These are phyloP conservation scores for Podila horticola DNA, from an alignment of 192 early-diverging fungal genomes.

Conservation along the genomic window DNA sequence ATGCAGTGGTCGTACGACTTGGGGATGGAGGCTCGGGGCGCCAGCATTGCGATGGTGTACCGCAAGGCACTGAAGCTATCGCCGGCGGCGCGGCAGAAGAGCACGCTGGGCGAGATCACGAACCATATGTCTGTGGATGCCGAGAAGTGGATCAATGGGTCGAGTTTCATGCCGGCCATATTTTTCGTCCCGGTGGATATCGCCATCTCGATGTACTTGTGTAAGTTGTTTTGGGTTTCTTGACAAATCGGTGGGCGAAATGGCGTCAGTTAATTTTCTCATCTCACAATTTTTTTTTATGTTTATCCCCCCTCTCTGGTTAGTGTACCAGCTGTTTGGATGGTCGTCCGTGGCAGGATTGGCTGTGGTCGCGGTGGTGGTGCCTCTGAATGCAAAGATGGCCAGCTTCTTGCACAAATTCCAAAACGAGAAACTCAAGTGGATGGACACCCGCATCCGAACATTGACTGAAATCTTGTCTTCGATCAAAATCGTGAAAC, in stretches of 20 bases:
- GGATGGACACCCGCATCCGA: slow-evolving; percentile 17
- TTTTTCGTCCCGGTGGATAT: slow-evolving; percentile 15
- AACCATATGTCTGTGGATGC: slow-evolving; percentile 75
- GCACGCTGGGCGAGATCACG: slow-evolving; percentile 36
- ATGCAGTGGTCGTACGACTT: slow-evolving; percentile 56
- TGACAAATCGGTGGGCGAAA: neutral
- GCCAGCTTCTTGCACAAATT: slow-evolving; percentile 1
- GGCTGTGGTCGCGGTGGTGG: slow-evolving; percentile 7
- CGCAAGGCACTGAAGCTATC: slow-evolving; percentile 82
- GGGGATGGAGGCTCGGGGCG: slow-evolving; percentile 74
- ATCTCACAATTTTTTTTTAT: neutral
- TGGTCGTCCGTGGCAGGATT: slow-evolving; percentile 37
- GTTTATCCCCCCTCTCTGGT: neutral
- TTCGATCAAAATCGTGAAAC: slow-evolving; percentile 34
- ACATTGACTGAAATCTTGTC: slow-evolving; percentile 30
- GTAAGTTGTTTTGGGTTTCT: neutral
- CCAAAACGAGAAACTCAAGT: slow-evolving; percentile 10
- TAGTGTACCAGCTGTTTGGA: slow-evolving; percentile 32
- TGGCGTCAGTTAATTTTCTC: neutral
- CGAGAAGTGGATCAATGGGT: slow-evolving; percentile 62
- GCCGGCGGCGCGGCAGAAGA: slow-evolving; percentile 43
- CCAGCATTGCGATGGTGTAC: slow-evolving; percentile 83
- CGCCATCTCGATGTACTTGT: neutral
- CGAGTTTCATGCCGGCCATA: slow-evolving; percentile 30
- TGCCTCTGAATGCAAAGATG: slow-evolving; percentile 13